Base-by-base conservation (phyloP, 306 rosid species). In the Vachellia collinsii region DNA sequence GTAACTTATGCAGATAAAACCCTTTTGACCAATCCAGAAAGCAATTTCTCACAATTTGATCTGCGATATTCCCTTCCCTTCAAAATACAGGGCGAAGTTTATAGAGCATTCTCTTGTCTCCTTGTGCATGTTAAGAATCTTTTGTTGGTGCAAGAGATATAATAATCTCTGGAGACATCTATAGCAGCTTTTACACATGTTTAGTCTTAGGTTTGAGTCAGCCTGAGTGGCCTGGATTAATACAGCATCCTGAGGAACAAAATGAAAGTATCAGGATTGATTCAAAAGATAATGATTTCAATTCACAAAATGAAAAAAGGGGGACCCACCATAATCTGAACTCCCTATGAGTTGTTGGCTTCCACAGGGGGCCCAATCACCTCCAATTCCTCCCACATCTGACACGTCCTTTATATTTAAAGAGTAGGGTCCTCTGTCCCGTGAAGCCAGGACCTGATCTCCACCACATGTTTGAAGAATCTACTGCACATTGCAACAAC, bases 391-490 rank as follows among this genome's bases (percentile, higher is more conserved):
- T 16, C 56, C 56, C 56, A 50, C 56, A 16, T 50, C 8, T 50
- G 17, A 16, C 56, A 50, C 56, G 4, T 17, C 56, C 56, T 50
- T 14, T 16, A 50, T 0, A 50, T 50, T 50, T 50, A 50, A 50
- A 50, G 56, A 50, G 56, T 50, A 48, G 19, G 54, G 19, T 14
- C 54, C 54, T 54, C 14, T 16, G n/a, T 29, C 48, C 37, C 76
- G n/a, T 68, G 41, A 48, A 17, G 64, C 29, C 44, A 37, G 48
- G 62, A 74, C 39, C 80, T 46, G 62, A 74, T 25, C 80, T 46
- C 39, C 9, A 56, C 58, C 36, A 44, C 25, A 50, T 19, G 22
- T 38, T 51, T 43, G 34, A 39, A 39, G 11, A 39, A 70, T 7
- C 7, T 56, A 36, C 19, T 17, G 79, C 54, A 72, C 54, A 50